Evolutionary conservation across 208 protist genomes (phyloP), one percentile per base, ranked within the genome.

Genomic region (Herpetomonas tarakana): DNA sequence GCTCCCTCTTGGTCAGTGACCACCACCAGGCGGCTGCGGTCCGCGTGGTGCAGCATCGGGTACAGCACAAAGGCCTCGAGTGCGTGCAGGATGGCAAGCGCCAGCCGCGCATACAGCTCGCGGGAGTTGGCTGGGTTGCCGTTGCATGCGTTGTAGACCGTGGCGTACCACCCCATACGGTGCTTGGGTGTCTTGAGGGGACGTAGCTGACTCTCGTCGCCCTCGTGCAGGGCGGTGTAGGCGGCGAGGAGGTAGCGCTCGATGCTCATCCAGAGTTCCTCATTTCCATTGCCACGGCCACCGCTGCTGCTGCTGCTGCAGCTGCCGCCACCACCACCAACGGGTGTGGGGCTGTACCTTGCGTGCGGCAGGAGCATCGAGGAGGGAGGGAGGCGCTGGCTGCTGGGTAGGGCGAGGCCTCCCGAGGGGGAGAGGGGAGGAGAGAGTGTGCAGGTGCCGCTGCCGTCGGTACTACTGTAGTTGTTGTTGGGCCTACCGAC

Each of bases 131-230:
- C 51, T 0, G 79, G 78, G 55, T 78, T 56, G 22, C 69, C 66
- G 67, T 69, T 75, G 68, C 85, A 92, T 12, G 64, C 71, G 55
- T 76, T 79, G 65, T 92, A 92, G 45, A 92, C 76, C 27, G 71
- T 58, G 1, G 81, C 71, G 62, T 92, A 87, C 81, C 81, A 93
- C 27, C 65, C 72, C 86, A 93, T 93, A 39, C 72, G 74, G 58
- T 86, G 63, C 47, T 78, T 76, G 18, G 76, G 74, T 30, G 71
- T 55, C 58, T 57, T 59, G 73, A 58, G 58, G 51, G 61, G 59
- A 27, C 59, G 64, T 44, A 73, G 65, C 50, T 64, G 52, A 47
- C 39, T 63, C 58, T 76, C 74, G 30, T 72, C 67, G 19, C 50
- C 54, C 2, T 71, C 63, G 31, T 73, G 63, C 61, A 78, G 44